Evolutionary conservation across 2,329 filamentous ascomycete species (phyloP).

Genomic region (Aspergillus melleus): DNA sequence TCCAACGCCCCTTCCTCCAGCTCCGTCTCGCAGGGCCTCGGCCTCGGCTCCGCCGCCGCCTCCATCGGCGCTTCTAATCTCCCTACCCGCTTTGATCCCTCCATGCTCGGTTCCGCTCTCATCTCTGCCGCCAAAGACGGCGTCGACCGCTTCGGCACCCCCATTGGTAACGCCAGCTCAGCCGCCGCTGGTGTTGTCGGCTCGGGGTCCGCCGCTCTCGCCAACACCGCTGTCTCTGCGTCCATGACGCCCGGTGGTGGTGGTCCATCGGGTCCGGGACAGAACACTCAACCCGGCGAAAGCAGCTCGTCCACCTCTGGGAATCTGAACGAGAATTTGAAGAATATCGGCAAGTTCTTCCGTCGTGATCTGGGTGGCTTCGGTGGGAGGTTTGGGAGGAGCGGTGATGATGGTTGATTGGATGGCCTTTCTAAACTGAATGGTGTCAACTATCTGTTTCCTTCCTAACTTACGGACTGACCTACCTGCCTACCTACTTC

Average conservation of each 20-base stretch:
- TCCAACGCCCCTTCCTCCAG: slow-evolving; percentile 31
- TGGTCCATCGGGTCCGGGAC: slow-evolving; percentile 23
- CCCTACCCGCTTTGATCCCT: slow-evolving; percentile 71
- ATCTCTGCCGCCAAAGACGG: slow-evolving; percentile 85
- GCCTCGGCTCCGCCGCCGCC: slow-evolving; percentile 41
- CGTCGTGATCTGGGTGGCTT: slow-evolving; percentile 78
- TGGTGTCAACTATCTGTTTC: no score
- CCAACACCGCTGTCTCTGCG: slow-evolving; percentile 21
- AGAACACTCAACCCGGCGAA: slow-evolving; percentile 13
- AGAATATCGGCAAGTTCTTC: slow-evolving; percentile 97
- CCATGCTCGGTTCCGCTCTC: slow-evolving; percentile 80
- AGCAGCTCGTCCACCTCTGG: slow-evolving; percentile 54
- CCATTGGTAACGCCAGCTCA: slow-evolving; percentile 31
- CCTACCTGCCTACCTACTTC: no score
- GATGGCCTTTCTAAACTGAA: no score
- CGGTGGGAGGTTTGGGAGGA: slow-evolving; percentile 66
- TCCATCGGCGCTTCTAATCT: slow-evolving; percentile 48
- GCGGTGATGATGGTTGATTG: slow-evolving; percentile 30
- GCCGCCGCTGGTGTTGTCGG: slow-evolving; percentile 17
- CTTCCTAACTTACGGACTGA: neutral
- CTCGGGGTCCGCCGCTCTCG: slow-evolving; percentile 15
- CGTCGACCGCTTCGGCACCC: slow-evolving; percentile 72
- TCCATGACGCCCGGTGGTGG: slow-evolving; percentile 25
- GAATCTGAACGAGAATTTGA: slow-evolving; percentile 88
- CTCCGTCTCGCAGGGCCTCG: slow-evolving; percentile 49